These are phyloP conservation scores for Trichosporon faecale DNA, from an alignment of 1,284 basidiomycete species.

Conservation along the genomic window DNA sequence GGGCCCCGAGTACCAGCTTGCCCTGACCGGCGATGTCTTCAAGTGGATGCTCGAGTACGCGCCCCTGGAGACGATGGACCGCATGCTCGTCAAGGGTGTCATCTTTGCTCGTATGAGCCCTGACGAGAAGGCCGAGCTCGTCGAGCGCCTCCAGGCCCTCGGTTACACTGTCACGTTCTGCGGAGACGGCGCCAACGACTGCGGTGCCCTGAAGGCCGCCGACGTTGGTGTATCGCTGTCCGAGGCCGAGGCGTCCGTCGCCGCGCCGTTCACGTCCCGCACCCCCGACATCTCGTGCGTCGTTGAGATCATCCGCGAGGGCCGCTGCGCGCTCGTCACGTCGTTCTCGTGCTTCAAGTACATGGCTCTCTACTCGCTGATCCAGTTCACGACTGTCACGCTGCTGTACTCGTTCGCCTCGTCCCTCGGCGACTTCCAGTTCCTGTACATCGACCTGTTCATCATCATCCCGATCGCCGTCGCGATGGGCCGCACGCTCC, in stretches of 20 bases:
- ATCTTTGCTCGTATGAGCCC: conserved; percentile 99
- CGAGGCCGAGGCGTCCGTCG: conserved; percentile 98
- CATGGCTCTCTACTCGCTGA: conserved; percentile 63
- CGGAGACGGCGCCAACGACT: conserved; percentile 98
- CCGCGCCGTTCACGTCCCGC: conserved; percentile 93
- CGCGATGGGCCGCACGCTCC: conserved; percentile 91
- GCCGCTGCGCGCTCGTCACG: conserved; percentile 90
- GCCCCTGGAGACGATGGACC: conserved; percentile 85
- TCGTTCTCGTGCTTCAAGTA: conserved; percentile 99
- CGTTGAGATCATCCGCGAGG: conserved; percentile 93
- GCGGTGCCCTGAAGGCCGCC: conserved; percentile 95
- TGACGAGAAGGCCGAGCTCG: conserved; percentile 98
- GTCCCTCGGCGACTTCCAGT: conserved; percentile 92
- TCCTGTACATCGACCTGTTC: conserved; percentile 95
- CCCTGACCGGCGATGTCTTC: conserved; percentile 95
- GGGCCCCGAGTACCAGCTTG: conserved; percentile 76
- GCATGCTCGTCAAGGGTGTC: conserved; percentile 97
- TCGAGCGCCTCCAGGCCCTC: conserved; percentile 86
- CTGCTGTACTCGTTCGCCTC: conserved; percentile 94
- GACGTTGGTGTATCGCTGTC: conserved; percentile 96
- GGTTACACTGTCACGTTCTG: conserved; percentile 98
- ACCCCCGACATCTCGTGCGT: conserved; percentile 95
- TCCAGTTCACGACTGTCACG: conserved; percentile 68
- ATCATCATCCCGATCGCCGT: conserved; percentile 96
- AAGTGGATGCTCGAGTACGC: conserved; percentile 98